phyloP scores from a whole-genome alignment of 2,329 filamentous ascomycete species.

The Trichoderma atroviride region DNA sequence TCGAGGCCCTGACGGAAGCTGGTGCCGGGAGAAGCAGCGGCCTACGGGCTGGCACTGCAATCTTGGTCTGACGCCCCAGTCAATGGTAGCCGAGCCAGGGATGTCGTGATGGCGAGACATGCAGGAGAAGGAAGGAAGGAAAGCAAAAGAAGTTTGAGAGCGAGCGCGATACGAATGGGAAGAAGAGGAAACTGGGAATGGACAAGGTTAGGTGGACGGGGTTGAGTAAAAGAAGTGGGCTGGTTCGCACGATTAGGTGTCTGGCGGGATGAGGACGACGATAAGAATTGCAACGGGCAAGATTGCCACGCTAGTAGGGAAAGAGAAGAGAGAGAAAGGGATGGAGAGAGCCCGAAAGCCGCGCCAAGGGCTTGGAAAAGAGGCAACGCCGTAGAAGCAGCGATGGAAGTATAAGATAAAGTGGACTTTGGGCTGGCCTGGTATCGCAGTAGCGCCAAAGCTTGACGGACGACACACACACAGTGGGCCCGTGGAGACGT shows the following conservation, averaged over 20 bases:
- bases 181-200: neutral
- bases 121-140: conserved; percentile 4
- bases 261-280: conserved; percentile 1
- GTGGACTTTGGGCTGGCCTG: neutral
- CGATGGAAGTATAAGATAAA: neutral
- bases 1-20: conserved; percentile 12
- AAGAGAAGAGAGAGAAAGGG: neutral
- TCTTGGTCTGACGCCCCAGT: conserved; percentile 21
- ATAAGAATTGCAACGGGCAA: conserved; percentile 18
- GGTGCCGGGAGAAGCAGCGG: conserved; percentile 24
- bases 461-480: neutral
- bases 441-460: neutral
- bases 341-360: conserved; percentile 3
- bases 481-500: neutral
- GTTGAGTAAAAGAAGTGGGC: conserved; percentile 16
- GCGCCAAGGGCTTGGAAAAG: conserved; percentile 9
- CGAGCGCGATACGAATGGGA: neutral
- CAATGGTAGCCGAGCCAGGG: conserved; percentile 24
- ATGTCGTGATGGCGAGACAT: conserved; percentile 25
- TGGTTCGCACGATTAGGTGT: conserved; percentile 12
- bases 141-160: neutral
- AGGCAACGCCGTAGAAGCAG: conserved; percentile 1
- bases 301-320: neutral
- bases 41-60: conserved; percentile 22
- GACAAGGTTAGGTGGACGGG: neutral